A percentile compares a stretch with the other conserved stretches of the same genome.
These are phyloP conservation scores for Batkoa obscura DNA, from an alignment of 371 early-diverging fungal genomes.

Conservation along the genomic window DNA sequence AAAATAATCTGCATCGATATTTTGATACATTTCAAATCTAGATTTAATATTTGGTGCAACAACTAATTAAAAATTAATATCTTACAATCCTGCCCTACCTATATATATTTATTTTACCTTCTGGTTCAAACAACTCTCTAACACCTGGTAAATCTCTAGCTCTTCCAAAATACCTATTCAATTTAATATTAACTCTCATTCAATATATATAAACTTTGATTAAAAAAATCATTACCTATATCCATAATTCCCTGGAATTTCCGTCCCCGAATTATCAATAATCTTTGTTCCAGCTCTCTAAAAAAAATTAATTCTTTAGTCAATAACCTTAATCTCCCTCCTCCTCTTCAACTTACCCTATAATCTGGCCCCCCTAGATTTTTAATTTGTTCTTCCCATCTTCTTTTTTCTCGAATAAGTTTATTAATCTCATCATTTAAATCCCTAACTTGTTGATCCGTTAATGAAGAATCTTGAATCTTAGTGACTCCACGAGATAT, in stretches of 20 bases:
- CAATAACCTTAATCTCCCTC: not conserved
- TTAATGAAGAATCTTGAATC: slow-evolving; percentile 74
- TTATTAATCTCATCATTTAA: slow-evolving; percentile 93
- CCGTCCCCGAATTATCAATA: slow-evolving; percentile 69
- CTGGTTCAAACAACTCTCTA: slow-evolving; percentile 69
- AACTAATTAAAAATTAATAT: not conserved
- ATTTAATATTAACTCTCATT: not conserved
- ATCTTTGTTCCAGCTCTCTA: slow-evolving; percentile 56
- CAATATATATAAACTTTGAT: not conserved
- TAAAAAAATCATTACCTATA: slow-evolving; percentile 47
- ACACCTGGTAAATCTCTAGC: slow-evolving; percentile 91
- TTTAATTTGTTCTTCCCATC: slow-evolving; percentile 80
- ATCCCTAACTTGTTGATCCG: slow-evolving; percentile 82
- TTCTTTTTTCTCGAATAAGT: slow-evolving; percentile 68
- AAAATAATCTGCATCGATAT: slow-evolving; percentile 86
- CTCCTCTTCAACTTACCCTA: slow-evolving; percentile 24
- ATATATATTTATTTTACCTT: slow-evolving; percentile 12
- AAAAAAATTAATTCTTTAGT: not conserved
- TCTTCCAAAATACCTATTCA: slow-evolving; percentile 77
- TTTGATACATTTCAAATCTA: slow-evolving; percentile 48
- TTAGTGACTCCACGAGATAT: slow-evolving; percentile 71
- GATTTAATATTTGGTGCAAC: slow-evolving; percentile 14
- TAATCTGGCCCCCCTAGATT: slow-evolving; percentile 93
- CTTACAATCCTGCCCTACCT: not conserved
- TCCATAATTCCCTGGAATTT: slow-evolving; percentile 77